A percentile compares a stretch with the other conserved stretches of the same genome.
Conservation (phyloP, 441 rosid species). For the Populus hybrid region DNA sequence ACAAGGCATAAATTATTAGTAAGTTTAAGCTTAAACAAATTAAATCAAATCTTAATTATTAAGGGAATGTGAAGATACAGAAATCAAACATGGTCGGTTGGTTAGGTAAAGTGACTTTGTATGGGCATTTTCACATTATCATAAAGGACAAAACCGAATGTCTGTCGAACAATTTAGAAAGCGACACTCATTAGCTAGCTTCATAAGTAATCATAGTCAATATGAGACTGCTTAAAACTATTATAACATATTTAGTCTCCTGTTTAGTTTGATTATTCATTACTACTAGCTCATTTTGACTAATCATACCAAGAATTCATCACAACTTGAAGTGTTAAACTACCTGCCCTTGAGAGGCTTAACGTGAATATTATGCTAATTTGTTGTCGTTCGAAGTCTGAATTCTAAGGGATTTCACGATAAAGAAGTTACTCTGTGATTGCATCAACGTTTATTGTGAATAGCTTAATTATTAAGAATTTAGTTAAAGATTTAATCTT, state of each 20-base stretch:
- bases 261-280: background rate
- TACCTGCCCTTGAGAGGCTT: background rate
- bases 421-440: background rate
- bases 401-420: background rate
- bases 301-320: background rate
- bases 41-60: background rate
- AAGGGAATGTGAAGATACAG: constrained; percentile 14
- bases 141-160: constrained; percentile 24
- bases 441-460: too few species aligned
- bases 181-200: constrained; percentile 3
- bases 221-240: background rate
- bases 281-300: background rate
- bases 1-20: background rate
- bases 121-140: constrained; percentile 16
- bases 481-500: too few species aligned
- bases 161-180: constrained; percentile 13
- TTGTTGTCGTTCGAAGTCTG: background rate
- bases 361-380: background rate
- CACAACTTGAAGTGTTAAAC: background rate
- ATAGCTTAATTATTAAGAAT: too few species aligned
- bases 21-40: background rate
- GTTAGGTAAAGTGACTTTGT: constrained; percentile 30
- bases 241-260: background rate
- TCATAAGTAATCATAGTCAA: constrained; percentile 4
- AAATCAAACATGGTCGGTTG: constrained; percentile 28